Base-by-base conservation (phyloP, 345 rosid species). In the Bruguiera gymnorhiza region DNA sequence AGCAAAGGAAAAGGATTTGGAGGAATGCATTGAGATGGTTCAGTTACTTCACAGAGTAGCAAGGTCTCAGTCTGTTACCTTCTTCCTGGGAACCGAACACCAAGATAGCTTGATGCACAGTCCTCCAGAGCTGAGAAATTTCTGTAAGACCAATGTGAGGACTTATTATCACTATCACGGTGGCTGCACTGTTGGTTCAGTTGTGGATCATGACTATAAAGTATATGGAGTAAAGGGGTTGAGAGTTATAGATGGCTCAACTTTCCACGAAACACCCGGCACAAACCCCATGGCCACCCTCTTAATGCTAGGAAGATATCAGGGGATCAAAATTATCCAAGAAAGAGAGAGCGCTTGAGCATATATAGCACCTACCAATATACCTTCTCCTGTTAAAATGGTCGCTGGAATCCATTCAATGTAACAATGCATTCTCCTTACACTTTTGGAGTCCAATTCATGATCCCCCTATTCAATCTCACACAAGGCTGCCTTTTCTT, bases 1-100 rank as follows among this genome's bases (percentile, higher is more conserved):
- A 32, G 70, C 69, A 6, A 77, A 79, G 67, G 81, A 78, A 67
- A 73, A 72, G 51, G 92, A 88, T 70, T 46, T 88, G 21, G 73
- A 86, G 9, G 78, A 75, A 16, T 82, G 95, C 57, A 62, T 71
- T 26, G 77, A 81, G 60, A 88, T 86, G 93, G 85, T 78, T 29
- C 69, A 73, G 46, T 71, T 80, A 71, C 86, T 88, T 10, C 77
- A 81, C 1, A 73, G 79, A 39, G 31, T 84, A 32, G 86, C 85
- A 10, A 80, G 73, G 56, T 88, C 97, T 58, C 74, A 76, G 61
- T 69, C 89, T 1, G 83, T 86, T 6, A 23, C 29, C 15, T 10
- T 71, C 3, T 90, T 75, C 76, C 70, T 82, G 21, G 91, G 89
- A 7, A 51, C 62, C 21, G 71, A 60, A 27, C 70, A 39, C 16